phyloP scores from a whole-genome alignment of 805 yeast genomes.

The Scheffersomyces ergatensis region DNA sequence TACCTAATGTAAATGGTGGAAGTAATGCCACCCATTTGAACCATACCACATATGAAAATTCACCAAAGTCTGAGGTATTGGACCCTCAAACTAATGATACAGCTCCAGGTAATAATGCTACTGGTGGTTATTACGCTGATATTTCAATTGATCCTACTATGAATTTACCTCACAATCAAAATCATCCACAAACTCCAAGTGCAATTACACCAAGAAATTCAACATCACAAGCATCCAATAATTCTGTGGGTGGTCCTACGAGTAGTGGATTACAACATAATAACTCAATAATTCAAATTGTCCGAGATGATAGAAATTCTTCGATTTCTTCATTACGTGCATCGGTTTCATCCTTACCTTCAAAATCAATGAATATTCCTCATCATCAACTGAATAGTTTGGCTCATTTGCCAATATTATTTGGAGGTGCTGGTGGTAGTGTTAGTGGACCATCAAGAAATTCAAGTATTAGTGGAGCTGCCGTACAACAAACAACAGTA shows the following conservation, averaged over 20 bases:
- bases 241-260: slow-evolving; percentile 3
- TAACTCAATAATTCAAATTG: slow-evolving; percentile 41
- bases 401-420: slow-evolving; percentile 42
- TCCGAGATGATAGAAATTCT: slow-evolving; percentile 33
- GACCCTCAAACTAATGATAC: slow-evolving; percentile 31
- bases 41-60: slow-evolving; percentile 14
- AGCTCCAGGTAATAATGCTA: slow-evolving; percentile 21
- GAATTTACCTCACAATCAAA: slow-evolving; percentile 43
- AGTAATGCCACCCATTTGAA: slow-evolving; percentile 2
- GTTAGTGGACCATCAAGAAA: slow-evolving; percentile 40
- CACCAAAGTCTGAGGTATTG: slow-evolving; percentile 13
- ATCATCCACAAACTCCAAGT: slow-evolving; percentile 21
- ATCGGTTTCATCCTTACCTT: slow-evolving; percentile 41
- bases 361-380: slow-evolving; percentile 45
- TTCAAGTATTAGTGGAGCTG: slow-evolving; percentile 34
- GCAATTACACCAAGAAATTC: slow-evolving; percentile 28
- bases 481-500: slow-evolving; percentile 34
- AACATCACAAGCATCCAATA: slow-evolving; percentile 12
- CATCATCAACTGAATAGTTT: slow-evolving; percentile 41
- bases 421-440: slow-evolving; percentile 37
- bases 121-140: slow-evolving; percentile 45
- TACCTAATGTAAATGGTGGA: slow-evolving; percentile 1
- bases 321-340: slow-evolving; percentile 34
- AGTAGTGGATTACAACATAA: slow-evolving; percentile 20
- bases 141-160: slow-evolving; percentile 43